Evolutionary conservation across 164 flowering plant genomes (phyloP).

Genomic region (Taxillus chinensis): DNA sequence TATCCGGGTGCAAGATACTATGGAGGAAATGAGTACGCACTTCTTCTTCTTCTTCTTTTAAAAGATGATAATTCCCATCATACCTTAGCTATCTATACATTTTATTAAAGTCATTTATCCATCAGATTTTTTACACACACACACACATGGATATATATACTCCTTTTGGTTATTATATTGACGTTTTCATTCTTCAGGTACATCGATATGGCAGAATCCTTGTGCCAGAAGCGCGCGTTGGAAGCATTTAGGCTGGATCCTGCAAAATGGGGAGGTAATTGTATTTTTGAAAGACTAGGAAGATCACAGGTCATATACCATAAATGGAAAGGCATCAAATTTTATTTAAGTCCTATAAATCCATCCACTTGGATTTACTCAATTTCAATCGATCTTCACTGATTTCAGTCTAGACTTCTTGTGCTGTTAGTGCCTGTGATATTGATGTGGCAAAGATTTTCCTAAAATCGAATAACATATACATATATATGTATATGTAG

Average conservation of each 20-base stretch:
- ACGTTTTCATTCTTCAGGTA: background rate
- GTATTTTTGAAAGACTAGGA: background rate
- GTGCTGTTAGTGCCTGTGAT: too few relatives aligned
- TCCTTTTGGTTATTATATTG: background rate
- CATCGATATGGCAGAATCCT: conserved; percentile 1
- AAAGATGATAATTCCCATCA: too few relatives aligned
- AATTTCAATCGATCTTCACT: too few relatives aligned
- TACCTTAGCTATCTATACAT: too few relatives aligned
- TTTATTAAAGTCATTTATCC: background rate
- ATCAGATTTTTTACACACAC: background rate
- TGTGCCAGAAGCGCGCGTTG: conserved; percentile 1
- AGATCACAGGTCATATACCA: background rate
- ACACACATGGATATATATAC: background rate
- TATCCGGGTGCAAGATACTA: conserved; percentile 99
- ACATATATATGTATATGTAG: too few relatives aligned
- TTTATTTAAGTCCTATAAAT: background rate
- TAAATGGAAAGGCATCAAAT: background rate
- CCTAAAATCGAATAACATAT: too few relatives aligned
- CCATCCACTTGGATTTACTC: background rate
- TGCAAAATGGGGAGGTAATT: conserved; percentile 6
- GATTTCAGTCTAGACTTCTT: too few relatives aligned
- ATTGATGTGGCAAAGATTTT: too few relatives aligned
- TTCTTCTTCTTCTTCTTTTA: too few relatives aligned
- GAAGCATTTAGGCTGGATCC: conserved; percentile 3
- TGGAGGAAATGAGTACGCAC: conserved; percentile 95